Evolutionary conservation across 257 asterid genomes (phyloP).

Genomic region (Solanum chiquidenum): DNA sequence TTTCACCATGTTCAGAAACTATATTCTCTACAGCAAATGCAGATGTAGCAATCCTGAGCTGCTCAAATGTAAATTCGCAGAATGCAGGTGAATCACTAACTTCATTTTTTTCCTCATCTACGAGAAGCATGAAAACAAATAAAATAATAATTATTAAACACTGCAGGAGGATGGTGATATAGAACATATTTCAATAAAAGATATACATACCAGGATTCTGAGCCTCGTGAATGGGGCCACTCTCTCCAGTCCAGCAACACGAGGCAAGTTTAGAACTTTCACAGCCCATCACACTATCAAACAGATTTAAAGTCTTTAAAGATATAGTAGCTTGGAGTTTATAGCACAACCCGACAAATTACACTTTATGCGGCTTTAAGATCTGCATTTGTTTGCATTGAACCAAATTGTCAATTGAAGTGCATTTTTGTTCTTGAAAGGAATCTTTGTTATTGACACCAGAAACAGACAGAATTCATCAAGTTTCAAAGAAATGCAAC

Average conservation of each 20-base stretch:
- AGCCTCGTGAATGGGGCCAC: constrained; percentile 12
- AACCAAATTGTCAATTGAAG: neutral
- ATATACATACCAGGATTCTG: constrained; percentile 14
- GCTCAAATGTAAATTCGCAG: constrained; percentile 76
- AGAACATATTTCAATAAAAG: neutral
- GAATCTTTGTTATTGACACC: neutral
- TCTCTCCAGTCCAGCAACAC: constrained; percentile 25
- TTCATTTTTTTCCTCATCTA: constrained; percentile 61
- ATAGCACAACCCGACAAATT: neutral
- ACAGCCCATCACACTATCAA: constrained; percentile 22
- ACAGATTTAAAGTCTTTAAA: neutral
- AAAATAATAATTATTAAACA: neutral
- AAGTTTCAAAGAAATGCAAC: neutral
- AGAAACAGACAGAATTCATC: neutral
- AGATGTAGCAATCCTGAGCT: constrained; percentile 71
- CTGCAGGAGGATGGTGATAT: neutral
- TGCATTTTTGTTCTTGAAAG: neutral
- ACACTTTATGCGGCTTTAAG: neutral
- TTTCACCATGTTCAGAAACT: constrained; percentile 90
- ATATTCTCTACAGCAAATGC: constrained; percentile 87
- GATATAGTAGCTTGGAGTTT: neutral
- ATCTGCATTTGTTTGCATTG: neutral
- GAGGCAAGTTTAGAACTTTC: constrained; percentile 19
- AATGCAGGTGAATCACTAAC: constrained; percentile 57
- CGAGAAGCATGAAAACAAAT: neutral